Conservation (phyloP, 768 basidiomycete species). For the Chalciporus pseudorubinellus region DNA sequence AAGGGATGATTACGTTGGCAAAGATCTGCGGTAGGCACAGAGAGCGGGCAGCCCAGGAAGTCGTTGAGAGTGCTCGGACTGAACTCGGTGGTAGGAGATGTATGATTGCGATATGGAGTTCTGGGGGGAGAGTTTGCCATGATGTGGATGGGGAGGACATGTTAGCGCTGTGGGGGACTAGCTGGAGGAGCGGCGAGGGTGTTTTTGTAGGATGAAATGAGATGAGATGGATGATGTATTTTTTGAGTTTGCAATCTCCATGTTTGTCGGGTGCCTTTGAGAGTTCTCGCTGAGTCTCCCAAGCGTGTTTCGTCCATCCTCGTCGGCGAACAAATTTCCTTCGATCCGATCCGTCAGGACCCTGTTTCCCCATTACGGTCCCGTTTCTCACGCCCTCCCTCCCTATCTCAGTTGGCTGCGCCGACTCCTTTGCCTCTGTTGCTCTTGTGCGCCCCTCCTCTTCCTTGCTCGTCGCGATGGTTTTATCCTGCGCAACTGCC, state of each 20-base stretch:
- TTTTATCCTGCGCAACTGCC: neutral
- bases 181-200: neutral
- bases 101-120: constrained; percentile 62
- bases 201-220: neutral
- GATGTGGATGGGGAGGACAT: constrained; percentile 7
- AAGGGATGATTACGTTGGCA: constrained; percentile 52
- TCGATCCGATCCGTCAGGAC: constrained; percentile 26
- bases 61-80: constrained; percentile 46
- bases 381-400: neutral
- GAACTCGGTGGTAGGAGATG: constrained; percentile 45
- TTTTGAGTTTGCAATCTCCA: constrained; percentile 14
- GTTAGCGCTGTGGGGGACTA: too few relatives aligned
- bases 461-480: neutral
- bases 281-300: neutral
- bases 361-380: neutral
- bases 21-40: constrained; percentile 60
- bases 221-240: neutral
- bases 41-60: constrained; percentile 49
- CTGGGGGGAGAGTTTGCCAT: constrained; percentile 62
- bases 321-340: constrained; percentile 13
- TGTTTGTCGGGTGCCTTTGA: constrained; percentile 13
- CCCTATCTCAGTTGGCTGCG: neutral
- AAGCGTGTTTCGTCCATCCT: constrained; percentile 8
- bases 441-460: neutral
- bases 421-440: neutral